Conservation (phyloP, 208 protist genomes). For the Leishmania aethiopica region DNA sequence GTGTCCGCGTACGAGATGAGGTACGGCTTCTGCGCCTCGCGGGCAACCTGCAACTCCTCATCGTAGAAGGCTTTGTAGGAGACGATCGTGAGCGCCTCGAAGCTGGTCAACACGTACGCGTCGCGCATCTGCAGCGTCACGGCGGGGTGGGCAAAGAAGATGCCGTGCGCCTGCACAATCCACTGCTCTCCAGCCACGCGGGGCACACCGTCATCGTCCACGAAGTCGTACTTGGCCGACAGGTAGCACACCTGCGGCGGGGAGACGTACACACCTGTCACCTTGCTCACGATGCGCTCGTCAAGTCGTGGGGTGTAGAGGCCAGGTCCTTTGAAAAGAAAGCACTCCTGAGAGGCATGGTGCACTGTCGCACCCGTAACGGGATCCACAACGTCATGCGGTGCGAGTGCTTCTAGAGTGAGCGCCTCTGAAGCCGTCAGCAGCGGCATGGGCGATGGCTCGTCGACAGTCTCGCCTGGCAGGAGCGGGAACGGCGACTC, state of each 20-base stretch:
- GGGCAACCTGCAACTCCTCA: constrained; percentile 67
- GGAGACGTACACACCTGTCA: constrained; percentile 13
- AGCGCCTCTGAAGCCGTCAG: constrained; percentile 65
- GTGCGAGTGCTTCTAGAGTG: constrained; percentile 22
- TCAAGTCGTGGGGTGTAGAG: constrained; percentile 40
- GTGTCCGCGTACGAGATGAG: constrained; percentile 85
- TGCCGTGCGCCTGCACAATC: constrained; percentile 72
- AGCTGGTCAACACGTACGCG: constrained; percentile 32
- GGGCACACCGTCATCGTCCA: constrained; percentile 31
- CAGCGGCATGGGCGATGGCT: constrained; percentile 52
- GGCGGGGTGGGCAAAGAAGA: constrained; percentile 75
- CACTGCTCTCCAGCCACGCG: constrained; percentile 90
- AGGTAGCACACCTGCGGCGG: constrained; percentile 35
- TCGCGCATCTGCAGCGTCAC: constrained; percentile 31
- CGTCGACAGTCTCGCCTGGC: constrained; percentile 60
- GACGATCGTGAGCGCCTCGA: constrained; percentile 54
- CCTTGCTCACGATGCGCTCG: constrained; percentile 23
- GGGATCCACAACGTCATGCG: constrained; percentile 15
- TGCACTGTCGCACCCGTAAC: neutral
- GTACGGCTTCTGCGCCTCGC: constrained; percentile 78
- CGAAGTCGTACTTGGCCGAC: constrained; percentile 29
- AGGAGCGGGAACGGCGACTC: constrained; percentile 91
- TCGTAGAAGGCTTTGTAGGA: constrained; percentile 42
- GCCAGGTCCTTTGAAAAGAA: constrained; percentile 45
- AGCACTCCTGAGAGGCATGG: constrained; percentile 26